Evolutionary conservation across 176 grass and related monocot species (phyloP), one percentile per base, ranked within the genome.

Genomic region (Pontederia crassipes): DNA sequence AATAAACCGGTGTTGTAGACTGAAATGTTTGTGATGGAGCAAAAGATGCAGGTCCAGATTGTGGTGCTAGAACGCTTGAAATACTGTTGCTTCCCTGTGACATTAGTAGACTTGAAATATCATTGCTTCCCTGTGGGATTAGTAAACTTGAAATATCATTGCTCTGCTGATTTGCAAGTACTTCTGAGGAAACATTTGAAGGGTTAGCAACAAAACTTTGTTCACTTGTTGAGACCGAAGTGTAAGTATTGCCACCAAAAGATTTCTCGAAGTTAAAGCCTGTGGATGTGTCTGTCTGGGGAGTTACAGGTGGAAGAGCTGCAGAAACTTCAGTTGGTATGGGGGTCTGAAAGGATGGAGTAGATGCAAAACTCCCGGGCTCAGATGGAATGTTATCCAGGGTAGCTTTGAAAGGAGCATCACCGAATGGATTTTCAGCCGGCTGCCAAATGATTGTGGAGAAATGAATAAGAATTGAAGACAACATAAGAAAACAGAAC

Each of bases 381-480:
- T 77, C 67, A 68, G 63, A 55, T 46, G 76, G 49, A 52, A 71
- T 70, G 73, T 55, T 76, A 74, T 87, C 75, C 62, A 72, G 81
- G 66, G 72, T 74, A 52, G 72, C 93, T 76, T 74, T 88, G 75
- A 98, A 98, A 79, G 87, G 84, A 58, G 84, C 54, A 27, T 91
- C 93, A 14, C 88, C 93, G 64, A 98, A 98, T 64, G 93, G 93
- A 92, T 98, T 89, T 66, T 73, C 62, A 28, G 77, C 74, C 75
- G 79, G 20, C 72, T 69, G 58, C 66, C 74, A 55, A 49, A 82
- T 71, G 13, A 15, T 70, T 32, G 56, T 64, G 67, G 52, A 46
- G 20, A 16, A 57, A 69, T 18, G 66, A 57, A 45, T 56, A 15
- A 57, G 0, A 6, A 29, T 56, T 2, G 10, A 35, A 46, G n/a